Evolutionary conservation across 2,329 filamentous ascomycete species (phyloP).

Genomic region (Aspergillus bombycis): DNA sequence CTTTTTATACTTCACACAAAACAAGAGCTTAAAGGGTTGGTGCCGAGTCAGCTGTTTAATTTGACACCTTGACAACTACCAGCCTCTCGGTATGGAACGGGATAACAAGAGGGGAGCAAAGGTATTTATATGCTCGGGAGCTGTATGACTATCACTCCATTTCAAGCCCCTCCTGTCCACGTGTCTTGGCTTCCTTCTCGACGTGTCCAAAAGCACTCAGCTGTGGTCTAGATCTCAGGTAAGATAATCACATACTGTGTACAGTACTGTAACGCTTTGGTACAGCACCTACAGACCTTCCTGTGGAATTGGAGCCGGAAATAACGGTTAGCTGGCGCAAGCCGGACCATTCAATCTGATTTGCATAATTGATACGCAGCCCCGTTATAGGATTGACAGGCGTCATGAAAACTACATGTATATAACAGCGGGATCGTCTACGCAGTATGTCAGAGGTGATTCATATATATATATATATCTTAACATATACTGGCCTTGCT

Average conservation of each 20-base stretch:
- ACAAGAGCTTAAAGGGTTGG: neutral
- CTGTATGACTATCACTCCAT: neutral
- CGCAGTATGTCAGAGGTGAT: neutral
- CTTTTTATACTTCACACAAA: constrained; percentile 5
- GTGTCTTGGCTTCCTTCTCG: constrained; percentile 15
- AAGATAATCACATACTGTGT: neutral
- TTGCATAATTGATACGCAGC: neutral
- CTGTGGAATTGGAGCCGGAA: neutral
- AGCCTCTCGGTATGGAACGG: neutral
- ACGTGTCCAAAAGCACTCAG: constrained; percentile 17
- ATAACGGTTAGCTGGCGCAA: neutral
- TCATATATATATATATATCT: neutral
- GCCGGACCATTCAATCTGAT: neutral
- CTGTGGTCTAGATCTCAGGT: constrained; percentile 2
- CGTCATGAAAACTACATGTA: neutral
- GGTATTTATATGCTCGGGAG: neutral
- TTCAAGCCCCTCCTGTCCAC: constrained; percentile 19
- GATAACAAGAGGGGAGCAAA: neutral
- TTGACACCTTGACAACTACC: neutral
- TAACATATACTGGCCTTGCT: neutral
- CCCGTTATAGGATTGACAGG: neutral
- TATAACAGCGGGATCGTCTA: neutral
- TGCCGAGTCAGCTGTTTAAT: neutral
- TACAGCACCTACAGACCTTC: constrained; percentile 7
- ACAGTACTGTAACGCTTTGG: neutral